Evolutionary conservation across 306 rosid genomes (phyloP).

Genomic region (Sindora glabra): DNA sequence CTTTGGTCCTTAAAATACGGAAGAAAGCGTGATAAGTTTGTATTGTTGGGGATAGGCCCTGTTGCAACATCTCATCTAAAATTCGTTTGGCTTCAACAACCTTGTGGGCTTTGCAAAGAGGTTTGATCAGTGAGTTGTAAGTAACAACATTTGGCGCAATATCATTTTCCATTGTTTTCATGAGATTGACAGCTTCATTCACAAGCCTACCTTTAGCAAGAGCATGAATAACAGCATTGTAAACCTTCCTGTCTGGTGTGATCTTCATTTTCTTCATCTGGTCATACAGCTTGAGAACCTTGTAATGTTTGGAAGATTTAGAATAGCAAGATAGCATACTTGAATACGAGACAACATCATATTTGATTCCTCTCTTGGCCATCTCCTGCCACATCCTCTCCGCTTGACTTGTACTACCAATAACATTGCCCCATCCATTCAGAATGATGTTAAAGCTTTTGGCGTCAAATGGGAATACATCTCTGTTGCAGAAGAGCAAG

Average conservation of each 20-base stretch:
- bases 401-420: constrained; percentile 53
- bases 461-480: constrained; percentile 49
- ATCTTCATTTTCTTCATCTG: constrained; percentile 51
- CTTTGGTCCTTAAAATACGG: constrained; percentile 41
- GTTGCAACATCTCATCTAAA: constrained; percentile 50
- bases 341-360: constrained; percentile 68
- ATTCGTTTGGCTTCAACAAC: constrained; percentile 48
- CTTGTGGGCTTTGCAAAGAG: constrained; percentile 60
- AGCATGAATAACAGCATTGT: constrained; percentile 62
- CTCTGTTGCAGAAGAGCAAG: constrained; percentile 50
- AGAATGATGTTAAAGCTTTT: constrained; percentile 86
- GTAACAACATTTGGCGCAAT: constrained; percentile 59
- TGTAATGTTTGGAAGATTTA: constrained; percentile 47
- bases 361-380: constrained; percentile 50
- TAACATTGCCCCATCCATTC: constrained; percentile 80
- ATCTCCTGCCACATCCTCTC: constrained; percentile 81
- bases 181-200: constrained; percentile 54
- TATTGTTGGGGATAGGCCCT: constrained; percentile 49
- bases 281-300: constrained; percentile 56
- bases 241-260: constrained; percentile 67
- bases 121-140: constrained; percentile 73
- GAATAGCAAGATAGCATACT: constrained; percentile 82
- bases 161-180: constrained; percentile 57
- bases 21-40: constrained; percentile 82
- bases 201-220: constrained; percentile 61